Evolutionary conservation across 1,139 yeast species (phyloP).

Genomic region (Yueomyces sp.): DNA sequence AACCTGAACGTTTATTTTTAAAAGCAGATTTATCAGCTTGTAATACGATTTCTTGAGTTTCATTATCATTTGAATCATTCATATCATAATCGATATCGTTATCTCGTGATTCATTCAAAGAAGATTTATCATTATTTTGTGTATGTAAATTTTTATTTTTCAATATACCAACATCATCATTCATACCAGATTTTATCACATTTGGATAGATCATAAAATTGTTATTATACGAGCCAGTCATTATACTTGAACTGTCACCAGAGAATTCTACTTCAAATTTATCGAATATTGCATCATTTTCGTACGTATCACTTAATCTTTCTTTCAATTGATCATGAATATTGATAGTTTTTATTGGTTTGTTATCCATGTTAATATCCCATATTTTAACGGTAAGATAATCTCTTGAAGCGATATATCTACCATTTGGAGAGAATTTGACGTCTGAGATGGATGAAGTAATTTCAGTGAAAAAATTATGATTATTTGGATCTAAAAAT

Average conservation of each 20-base stretch:
- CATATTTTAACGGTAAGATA: conserved; percentile 95
- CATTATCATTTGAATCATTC: conserved; percentile 3
- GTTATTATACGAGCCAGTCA: conserved; percentile 97
- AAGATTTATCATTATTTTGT: background rate
- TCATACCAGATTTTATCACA: conserved; percentile 32
- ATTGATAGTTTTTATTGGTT: conserved; percentile 86
- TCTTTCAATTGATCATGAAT: conserved; percentile 94
- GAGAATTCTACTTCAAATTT: conserved; percentile 93
- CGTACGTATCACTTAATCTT: conserved; percentile 91
- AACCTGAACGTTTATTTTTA: conserved; percentile 32
- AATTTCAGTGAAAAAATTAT: conserved; percentile 94
- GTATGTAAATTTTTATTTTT: background rate
- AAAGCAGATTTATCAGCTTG: conserved; percentile 98
- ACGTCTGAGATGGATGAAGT: conserved; percentile 92
- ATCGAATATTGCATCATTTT: conserved; percentile 96
- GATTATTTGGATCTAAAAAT: conserved; percentile 82
- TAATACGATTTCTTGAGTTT: conserved; percentile 54
- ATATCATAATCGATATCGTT: conserved; percentile 1
- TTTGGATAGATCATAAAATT: conserved; percentile 95
- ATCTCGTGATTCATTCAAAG: background rate
- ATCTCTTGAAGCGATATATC: conserved; percentile 90
- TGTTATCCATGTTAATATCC: conserved; percentile 96
- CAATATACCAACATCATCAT: conserved; percentile 6
- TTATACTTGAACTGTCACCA: conserved; percentile 83
- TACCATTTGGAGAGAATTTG: conserved; percentile 82